Evolutionary conservation across 352 stramenopile species (phyloP), one percentile per base, ranked within the genome.

Genomic region (Globisporangium recalcitrans): DNA sequence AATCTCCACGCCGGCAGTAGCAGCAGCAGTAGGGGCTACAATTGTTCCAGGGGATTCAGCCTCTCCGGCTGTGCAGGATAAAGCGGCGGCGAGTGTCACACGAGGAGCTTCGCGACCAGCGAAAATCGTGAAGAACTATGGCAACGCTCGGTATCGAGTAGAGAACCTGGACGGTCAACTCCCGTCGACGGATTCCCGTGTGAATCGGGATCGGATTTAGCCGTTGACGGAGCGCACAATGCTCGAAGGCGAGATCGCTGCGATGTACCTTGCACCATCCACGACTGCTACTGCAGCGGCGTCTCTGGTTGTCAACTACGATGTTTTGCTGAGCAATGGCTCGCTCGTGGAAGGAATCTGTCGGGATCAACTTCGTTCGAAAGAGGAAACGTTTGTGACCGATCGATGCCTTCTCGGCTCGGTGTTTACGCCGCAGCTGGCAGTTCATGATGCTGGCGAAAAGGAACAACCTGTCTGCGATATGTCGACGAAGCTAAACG

Each of bases 81-180:
- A 63, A 46, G 9, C 21, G 22, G 57, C 21, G 9, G 34, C 44
- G 16, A 56, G 46, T n/a, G 21, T 7, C 6, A 21, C 36, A 1
- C 53, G 6, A 10, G 47, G 62, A 10, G 47, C 32, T 19, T 65
- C 55, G 4, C 75, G 69, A 3, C 61, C 64, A 22, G 80, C 68
- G 34, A 72, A 71, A 40, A 64, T 89, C 44, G 27, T 63, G 0
- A 67, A 71, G 38, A 77, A 72, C 29, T 57, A 77, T 31, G 70
- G 77, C 22, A 83, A 84, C 62, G 77, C 71, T 3, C 68, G 64
- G 29, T 90, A 90, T 51, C 68, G 80, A 19, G 59, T 90, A n/a
- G 58, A 65, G 60, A 87, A 74, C 47, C 11, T 85, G 2, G 80
- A 88, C 61, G 63, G 58, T 3, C 60, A 63, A 1, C 27, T 27